Conservation (phyloP, 2,329 filamentous ascomycete genomes). For the Clonostachys rhizophaga region DNA sequence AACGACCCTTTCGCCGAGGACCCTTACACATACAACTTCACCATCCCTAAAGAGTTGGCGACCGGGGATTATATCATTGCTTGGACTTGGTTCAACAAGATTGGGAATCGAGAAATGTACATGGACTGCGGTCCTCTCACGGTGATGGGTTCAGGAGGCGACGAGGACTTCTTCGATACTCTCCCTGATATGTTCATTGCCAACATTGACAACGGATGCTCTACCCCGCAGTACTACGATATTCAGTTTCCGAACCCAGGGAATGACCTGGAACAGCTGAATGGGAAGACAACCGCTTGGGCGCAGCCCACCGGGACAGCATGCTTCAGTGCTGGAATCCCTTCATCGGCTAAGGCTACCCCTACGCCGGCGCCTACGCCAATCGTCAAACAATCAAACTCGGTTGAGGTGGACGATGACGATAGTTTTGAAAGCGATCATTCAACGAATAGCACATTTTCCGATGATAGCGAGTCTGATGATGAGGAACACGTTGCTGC, state of each 20-base stretch:
- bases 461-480: too few species aligned
- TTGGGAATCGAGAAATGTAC: conserved; percentile 95
- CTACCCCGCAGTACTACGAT: conserved; percentile 41
- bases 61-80: conserved; percentile 76
- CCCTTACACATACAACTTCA: conserved; percentile 62
- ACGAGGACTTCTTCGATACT: conserved; percentile 45
- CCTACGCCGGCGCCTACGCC: too few species aligned
- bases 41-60: conserved; percentile 66
- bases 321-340: too few species aligned
- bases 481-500: too few species aligned
- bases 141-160: conserved; percentile 50
- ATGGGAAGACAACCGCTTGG: conserved; percentile 27
- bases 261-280: conserved; percentile 42
- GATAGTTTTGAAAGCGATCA: too few species aligned
- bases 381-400: too few species aligned
- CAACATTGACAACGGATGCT: conserved; percentile 55
- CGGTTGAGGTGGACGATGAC: too few species aligned
- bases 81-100: conserved; percentile 93
- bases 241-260: conserved; percentile 61
- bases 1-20: conserved; percentile 34
- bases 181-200: conserved; percentile 71
- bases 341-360: too few species aligned
- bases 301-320: conserved; percentile 10
- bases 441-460: too few species aligned
- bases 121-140: conserved; percentile 87